These are phyloP conservation scores for Scedosporium apiospermum DNA, from an alignment of 2,329 filamentous ascomycete genomes.

Conservation along the genomic window DNA sequence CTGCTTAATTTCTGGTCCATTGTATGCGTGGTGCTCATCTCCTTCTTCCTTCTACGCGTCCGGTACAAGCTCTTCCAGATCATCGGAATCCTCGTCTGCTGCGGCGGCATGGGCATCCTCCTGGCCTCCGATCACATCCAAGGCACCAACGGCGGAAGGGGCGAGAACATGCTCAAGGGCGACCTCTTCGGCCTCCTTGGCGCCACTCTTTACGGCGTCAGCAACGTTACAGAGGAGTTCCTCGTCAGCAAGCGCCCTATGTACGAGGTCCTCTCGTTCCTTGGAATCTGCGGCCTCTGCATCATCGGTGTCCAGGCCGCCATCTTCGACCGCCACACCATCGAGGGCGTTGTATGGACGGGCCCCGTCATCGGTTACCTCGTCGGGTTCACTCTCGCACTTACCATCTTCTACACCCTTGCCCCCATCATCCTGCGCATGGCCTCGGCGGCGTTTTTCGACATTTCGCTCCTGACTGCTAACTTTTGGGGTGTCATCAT, in stretches of 20 bases:
- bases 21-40: slow-evolving; percentile 78
- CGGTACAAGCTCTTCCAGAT: slow-evolving; percentile 86
- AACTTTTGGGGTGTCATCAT: slow-evolving; percentile 98
- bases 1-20: slow-evolving; percentile 99
- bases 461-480: slow-evolving; percentile 84
- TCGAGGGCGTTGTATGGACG: slow-evolving; percentile 57
- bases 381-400: slow-evolving; percentile 76
- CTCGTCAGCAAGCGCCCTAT: slow-evolving; percentile 77
- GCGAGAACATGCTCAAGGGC: slow-evolving; percentile 71
- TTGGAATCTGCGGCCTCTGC: slow-evolving; percentile 77
- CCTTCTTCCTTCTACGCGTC: slow-evolving; percentile 72
- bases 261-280: slow-evolving; percentile 87
- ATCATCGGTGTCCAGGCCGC: slow-evolving; percentile 88
- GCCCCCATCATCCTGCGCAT: slow-evolving; percentile 85
- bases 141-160: slow-evolving; percentile 58
- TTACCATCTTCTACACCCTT: slow-evolving; percentile 78
- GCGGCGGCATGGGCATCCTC: slow-evolving; percentile 81
- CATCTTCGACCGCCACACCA: slow-evolving; percentile 78
- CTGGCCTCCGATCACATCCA: slow-evolving; percentile 82
- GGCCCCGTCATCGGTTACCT: slow-evolving; percentile 68
- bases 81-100: slow-evolving; percentile 77
- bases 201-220: slow-evolving; percentile 82
- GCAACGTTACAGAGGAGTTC: slow-evolving; percentile 91
- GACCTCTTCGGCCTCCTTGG: slow-evolving; percentile 86
- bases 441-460: slow-evolving; percentile 87